phyloP scores from a whole-genome alignment of 352 stramenopile genomes.

The Thalassiosira ordinaria region DNA sequence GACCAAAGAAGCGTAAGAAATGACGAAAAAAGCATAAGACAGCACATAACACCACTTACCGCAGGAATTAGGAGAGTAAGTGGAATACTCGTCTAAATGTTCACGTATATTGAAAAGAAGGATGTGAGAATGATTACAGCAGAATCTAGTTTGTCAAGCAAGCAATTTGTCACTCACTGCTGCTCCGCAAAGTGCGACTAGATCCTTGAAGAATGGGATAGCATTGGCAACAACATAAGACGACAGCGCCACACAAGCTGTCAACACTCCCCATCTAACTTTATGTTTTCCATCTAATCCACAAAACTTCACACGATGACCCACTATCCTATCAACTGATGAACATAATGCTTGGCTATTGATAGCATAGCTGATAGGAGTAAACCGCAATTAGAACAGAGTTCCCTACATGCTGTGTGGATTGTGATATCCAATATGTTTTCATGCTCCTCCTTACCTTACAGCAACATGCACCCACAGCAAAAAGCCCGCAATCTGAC shows the following conservation, averaged over 20 bases:
- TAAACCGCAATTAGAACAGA: too few relatives aligned
- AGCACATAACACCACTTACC: neutral
- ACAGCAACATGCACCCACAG: slow-evolving; percentile 79
- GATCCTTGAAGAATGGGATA: slow-evolving; percentile 84
- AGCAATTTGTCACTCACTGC: neutral
- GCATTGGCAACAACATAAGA: slow-evolving; percentile 78
- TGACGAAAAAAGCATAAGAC: neutral
- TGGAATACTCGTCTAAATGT: slow-evolving; percentile 62
- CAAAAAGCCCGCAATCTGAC: slow-evolving; percentile 67
- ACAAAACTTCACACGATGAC: slow-evolving; percentile 34
- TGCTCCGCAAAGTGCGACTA: slow-evolving; percentile 75
- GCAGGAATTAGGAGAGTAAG: slow-evolving; percentile 32
- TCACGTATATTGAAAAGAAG: too few relatives aligned
- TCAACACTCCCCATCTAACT: slow-evolving; percentile 71
- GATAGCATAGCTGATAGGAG: slow-evolving; percentile 66
- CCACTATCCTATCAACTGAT: slow-evolving; percentile 66
- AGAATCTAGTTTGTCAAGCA: neutral
- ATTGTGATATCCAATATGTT: too few relatives aligned
- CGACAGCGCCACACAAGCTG: slow-evolving; percentile 45
- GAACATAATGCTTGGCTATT: slow-evolving; percentile 81
- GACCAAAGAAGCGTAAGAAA: neutral
- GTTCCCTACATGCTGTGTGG: too few relatives aligned
- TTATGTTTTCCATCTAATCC: slow-evolving; percentile 31
- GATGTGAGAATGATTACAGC: too few relatives aligned
- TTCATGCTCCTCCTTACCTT: neutral